These are phyloP conservation scores for Chlamydomonas sphaeroides DNA, from an alignment of 139 green algal genomes.

Conservation along the genomic window DNA sequence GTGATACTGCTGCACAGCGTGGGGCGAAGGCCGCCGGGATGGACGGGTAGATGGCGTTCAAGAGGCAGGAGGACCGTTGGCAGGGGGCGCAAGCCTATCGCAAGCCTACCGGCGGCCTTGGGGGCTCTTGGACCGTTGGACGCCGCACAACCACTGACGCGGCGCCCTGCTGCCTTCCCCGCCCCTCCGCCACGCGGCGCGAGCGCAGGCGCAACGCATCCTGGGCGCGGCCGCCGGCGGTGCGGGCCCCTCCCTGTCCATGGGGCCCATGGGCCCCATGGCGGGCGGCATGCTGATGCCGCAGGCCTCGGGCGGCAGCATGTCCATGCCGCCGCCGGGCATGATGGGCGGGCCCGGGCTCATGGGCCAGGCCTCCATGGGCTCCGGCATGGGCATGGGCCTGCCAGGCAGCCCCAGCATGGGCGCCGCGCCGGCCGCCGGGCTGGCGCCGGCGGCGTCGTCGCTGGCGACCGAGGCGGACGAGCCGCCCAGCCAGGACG, in stretches of 20 bases:
- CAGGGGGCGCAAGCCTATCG: no score
- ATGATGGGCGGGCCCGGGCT: background rate
- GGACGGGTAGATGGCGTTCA: no score
- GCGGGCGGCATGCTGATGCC: background rate
- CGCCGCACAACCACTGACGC: no score
- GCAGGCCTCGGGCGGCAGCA: background rate
- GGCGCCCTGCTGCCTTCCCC: no score
- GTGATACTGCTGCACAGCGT: no score
- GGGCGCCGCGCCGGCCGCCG: background rate
- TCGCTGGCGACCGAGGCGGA: constrained; percentile 44
- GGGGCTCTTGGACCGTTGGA: no score
- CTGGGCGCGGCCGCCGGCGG: constrained; percentile 35
- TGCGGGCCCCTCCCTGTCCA: background rate
- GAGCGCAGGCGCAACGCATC: constrained; percentile 58
- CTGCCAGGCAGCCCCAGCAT: background rate
- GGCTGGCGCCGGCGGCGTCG: constrained; percentile 26
- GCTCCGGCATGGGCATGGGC: background rate
- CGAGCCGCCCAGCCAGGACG: constrained; percentile 49
- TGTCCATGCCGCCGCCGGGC: background rate
- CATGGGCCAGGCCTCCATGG: background rate
- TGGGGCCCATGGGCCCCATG: constrained; percentile 26
- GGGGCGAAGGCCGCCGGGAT: no score
- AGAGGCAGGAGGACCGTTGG: no score
- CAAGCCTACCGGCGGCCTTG: no score
- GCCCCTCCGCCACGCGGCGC: no score